phyloP scores from a whole-genome alignment of 1,284 basidiomycete species.

The Trametes hirsuta region DNA sequence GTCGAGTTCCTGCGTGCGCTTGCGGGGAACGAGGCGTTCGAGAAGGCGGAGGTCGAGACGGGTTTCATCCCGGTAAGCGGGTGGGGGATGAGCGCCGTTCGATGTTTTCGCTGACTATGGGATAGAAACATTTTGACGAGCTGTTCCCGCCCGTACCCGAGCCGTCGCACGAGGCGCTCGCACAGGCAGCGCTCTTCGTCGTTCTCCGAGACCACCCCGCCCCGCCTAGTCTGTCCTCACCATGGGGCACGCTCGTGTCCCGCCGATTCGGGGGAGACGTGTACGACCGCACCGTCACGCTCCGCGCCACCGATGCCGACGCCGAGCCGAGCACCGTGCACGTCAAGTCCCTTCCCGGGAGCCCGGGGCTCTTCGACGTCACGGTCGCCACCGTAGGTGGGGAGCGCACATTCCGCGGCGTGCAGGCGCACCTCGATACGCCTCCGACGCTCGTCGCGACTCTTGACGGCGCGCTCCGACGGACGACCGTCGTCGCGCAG shows the following conservation, averaged over 20 bases:
- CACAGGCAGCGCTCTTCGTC: conserved; percentile 79
- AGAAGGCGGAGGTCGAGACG: conserved; percentile 86
- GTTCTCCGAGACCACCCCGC: conserved; percentile 65
- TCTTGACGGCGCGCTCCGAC: conserved; percentile 48
- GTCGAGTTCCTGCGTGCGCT: conserved; percentile 85
- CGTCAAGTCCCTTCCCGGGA: conserved; percentile 44
- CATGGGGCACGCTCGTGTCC: conserved; percentile 72
- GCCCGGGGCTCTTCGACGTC: conserved; percentile 53
- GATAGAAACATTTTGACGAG: conserved; percentile 77
- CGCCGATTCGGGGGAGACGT: conserved; percentile 78
- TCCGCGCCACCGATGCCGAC: conserved; percentile 65
- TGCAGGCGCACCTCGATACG: conserved; percentile 58
- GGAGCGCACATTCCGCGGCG: conserved; percentile 46
- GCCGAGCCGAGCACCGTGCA: conserved; percentile 45
- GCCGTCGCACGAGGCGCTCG: conserved; percentile 66
- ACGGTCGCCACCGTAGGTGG: conserved; percentile 44
- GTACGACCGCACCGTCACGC: conserved; percentile 59
- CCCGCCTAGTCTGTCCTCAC: conserved; percentile 40
- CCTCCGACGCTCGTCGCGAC: conserved; percentile 54
- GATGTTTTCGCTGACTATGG: not conserved
- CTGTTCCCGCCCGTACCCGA: conserved; percentile 69
- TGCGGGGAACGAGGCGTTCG: conserved; percentile 78
- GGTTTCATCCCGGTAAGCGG: conserved; percentile 82
- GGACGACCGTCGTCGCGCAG: conserved; percentile 77
- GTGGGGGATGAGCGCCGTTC: not conserved